Base-by-base conservation (phyloP, 371 early-diverging fungal genomes). In the Chytridium lagenaria region DNA sequence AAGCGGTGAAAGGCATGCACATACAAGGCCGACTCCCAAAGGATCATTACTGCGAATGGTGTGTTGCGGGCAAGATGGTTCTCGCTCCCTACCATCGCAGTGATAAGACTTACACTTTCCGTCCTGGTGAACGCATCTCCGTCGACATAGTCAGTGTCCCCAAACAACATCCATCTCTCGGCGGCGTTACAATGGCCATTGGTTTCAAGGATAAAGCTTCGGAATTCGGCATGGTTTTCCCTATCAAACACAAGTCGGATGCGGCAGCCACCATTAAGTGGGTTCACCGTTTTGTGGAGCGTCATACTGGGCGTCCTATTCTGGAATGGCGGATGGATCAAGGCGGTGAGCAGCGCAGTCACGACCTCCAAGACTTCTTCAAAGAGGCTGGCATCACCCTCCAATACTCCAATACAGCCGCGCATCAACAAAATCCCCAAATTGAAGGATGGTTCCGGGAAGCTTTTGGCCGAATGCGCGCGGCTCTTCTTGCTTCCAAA, bases 401-500 rank as follows among this genome's bases (percentile, higher is more conserved):
- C 44, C 44, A 7, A 7, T 19, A 44, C 44, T 19, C 44, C 44
- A 44, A 44, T 12, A 12, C 7, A 44, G 12, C 7, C 44, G 19
- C 44, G 7, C 44, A 44, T 19, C 44, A 7, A 44, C 44, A 44
- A 44, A 7, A 70, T 40, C 59, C 37, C 12, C 38, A 57, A 37
- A 61, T 70, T 22, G 70, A 70, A 22, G 70, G 70, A 23, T 70
- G 70, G 61, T 61, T 70, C 26, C 37, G 70, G 16, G 57, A 33
- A 12, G 40, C 44, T 7, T 39, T 70, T 33, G 70, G 57, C 63
- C 36, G 40, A 15, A 61, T 70, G 23, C 59, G 63, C 1, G 63
- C 61, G 1, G 57, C 23, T 26, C 28, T 70, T 2, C 5, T 37
- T 37, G 40, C 57, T 19, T 39, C 70, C 1, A 31, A 34, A 2